Conservation (phyloP, 176 grass and related monocot genomes). For the Pontederia crassipes region DNA sequence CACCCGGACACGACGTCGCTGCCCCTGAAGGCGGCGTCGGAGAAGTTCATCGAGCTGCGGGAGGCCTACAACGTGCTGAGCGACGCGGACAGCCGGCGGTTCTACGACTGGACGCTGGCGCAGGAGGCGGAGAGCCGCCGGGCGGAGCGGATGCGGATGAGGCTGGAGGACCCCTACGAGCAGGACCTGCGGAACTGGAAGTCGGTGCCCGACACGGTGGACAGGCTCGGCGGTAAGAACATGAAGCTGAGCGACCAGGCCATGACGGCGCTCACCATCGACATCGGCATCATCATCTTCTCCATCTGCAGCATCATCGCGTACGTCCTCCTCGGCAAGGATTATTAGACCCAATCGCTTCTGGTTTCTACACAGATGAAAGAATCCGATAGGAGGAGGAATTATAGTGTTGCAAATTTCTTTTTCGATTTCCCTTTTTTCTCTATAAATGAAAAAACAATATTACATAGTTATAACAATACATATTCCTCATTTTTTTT, state of each 20-base stretch:
- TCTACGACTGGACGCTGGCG: slow-evolving; percentile 93
- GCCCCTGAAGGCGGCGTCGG: slow-evolving; percentile 57
- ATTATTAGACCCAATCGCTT: too few species aligned
- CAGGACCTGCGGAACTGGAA: slow-evolving; percentile 49
- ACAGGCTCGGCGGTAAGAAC: slow-evolving; percentile 80
- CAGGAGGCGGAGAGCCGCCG: slow-evolving; percentile 85
- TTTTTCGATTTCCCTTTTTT: too few species aligned
- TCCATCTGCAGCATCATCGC: slow-evolving; percentile 48
- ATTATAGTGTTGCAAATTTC: too few species aligned
- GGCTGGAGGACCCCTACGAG: slow-evolving; percentile 68
- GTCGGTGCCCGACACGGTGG: slow-evolving; percentile 68
- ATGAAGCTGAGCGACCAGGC: slow-evolving; percentile 87
- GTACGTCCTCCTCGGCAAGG: too few species aligned
- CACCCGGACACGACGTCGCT: slow-evolving; percentile 88
- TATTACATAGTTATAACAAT: too few species aligned
- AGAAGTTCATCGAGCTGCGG: slow-evolving; percentile 78
- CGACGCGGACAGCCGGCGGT: slow-evolving; percentile 54
- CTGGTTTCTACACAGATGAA: not conserved
- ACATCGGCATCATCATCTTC: slow-evolving; percentile 59
- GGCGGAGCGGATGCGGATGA: slow-evolving; percentile 56
- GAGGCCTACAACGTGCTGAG: slow-evolving; percentile 84
- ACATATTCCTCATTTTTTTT: too few species aligned
- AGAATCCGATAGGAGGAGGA: too few species aligned
- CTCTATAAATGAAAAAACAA: too few species aligned
- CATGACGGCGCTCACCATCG: slow-evolving; percentile 64